These are phyloP conservation scores for Rhypophila decipiens DNA, from an alignment of 495 filamentous ascomycete species.

Conservation along the genomic window DNA sequence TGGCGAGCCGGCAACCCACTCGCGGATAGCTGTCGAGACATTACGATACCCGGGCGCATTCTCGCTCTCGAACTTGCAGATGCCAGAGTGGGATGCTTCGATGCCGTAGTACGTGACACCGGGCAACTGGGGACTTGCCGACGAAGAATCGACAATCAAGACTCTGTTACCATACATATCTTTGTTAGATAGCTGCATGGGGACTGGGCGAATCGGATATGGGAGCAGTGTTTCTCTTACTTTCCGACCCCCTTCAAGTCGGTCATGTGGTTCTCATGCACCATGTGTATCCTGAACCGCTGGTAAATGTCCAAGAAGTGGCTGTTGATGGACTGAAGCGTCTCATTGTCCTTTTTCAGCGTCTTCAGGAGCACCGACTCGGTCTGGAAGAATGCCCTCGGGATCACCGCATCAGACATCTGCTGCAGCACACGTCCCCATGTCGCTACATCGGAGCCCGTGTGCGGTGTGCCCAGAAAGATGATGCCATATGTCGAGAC, in stretches of 20 bases:
- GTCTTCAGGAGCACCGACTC: conserved; percentile 65
- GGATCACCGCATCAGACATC: conserved; percentile 64
- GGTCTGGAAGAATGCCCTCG: conserved; percentile 63
- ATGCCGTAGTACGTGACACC: conserved; percentile 73
- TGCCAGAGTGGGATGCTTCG: conserved; percentile 75
- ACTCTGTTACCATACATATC: too few species aligned
- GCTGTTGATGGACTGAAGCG: conserved; percentile 71
- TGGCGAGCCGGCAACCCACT: conserved; percentile 60
- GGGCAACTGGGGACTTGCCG: conserved; percentile 67
- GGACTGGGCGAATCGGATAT: too few species aligned
- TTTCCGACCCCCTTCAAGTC: conserved; percentile 55
- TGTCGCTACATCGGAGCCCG: conserved; percentile 67
- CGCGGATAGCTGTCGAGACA: conserved; percentile 62
- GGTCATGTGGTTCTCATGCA: conserved; percentile 62
- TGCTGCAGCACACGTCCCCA: conserved; percentile 71
- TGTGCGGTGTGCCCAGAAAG: conserved; percentile 85
- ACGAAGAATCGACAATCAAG: conserved; percentile 66
- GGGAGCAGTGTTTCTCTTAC: conserved; percentile 13
- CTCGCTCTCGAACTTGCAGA: conserved; percentile 78
- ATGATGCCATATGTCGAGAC: conserved; percentile 80
- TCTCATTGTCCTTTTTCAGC: conserved; percentile 72
- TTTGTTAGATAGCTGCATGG: too few species aligned
- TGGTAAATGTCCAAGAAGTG: conserved; percentile 68
- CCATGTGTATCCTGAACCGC: conserved; percentile 62
- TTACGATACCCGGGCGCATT: conserved; percentile 68